Evolutionary conservation across 2,329 filamentous ascomycete genomes (phyloP).

Genomic region (Madurella fahalii): DNA sequence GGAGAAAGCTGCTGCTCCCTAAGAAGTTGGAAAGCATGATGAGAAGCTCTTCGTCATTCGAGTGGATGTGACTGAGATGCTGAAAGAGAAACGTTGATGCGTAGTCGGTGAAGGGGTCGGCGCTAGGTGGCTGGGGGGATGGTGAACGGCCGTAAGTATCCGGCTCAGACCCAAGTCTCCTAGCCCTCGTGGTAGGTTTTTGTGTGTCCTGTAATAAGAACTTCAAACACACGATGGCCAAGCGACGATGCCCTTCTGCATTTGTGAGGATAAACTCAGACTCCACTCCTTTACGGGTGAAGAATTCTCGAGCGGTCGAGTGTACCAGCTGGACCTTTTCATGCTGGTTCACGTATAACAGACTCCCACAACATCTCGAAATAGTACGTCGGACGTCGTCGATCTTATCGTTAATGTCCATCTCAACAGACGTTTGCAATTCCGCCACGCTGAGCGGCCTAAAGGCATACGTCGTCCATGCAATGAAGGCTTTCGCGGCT

Average conservation of each 20-base stretch:
- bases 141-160: neutral
- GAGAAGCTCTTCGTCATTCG: slow-evolving; percentile 18
- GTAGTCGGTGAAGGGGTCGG: slow-evolving; percentile 16
- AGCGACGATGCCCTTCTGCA: slow-evolving; percentile 21
- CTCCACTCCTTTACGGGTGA: slow-evolving; percentile 12
- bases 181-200: neutral
- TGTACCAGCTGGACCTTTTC: slow-evolving; percentile 28
- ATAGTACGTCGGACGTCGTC: slow-evolving; percentile 26
- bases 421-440: slow-evolving; percentile 25
- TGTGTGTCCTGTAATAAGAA: slow-evolving; percentile 15
- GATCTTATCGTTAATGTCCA: slow-evolving; percentile 29
- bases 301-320: slow-evolving; percentile 29
- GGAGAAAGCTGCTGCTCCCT: slow-evolving; percentile 11
- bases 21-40: slow-evolving; percentile 22
- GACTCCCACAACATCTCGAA: slow-evolving; percentile 26
- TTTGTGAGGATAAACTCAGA: slow-evolving; percentile 27
- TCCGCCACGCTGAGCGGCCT: slow-evolving; percentile 27
- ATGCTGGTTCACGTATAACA: slow-evolving; percentile 28
- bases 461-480: slow-evolving; percentile 28
- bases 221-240: slow-evolving; percentile 28
- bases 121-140: neutral
- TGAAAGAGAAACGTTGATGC: slow-evolving; percentile 26
- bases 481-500: slow-evolving; percentile 26
- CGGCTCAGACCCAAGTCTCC: neutral
- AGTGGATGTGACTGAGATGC: slow-evolving; percentile 17